Percentiles rank a stretch among this genome's conserved stretches.
These are phyloP conservation scores for Asclepias syriaca DNA, from an alignment of 257 asterid genomes.

Conservation along the genomic window DNA sequence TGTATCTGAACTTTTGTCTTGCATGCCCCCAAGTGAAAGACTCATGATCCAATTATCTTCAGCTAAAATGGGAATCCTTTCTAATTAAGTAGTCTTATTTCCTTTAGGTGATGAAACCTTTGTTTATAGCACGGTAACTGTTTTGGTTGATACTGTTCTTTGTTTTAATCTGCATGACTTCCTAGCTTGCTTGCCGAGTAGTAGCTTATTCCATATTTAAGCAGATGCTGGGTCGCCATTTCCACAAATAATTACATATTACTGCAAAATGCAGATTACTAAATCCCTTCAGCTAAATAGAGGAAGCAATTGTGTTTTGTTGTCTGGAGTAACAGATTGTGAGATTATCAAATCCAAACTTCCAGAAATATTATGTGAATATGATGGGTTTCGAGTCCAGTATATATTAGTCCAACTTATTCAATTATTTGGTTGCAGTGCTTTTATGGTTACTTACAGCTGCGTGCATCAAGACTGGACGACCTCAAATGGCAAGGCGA, in stretches of 20 bases:
- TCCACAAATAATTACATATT: neutral
- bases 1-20: neutral
- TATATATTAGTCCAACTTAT: conserved; percentile 3
- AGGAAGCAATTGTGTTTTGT: neutral
- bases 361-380: neutral
- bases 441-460: conserved; percentile 64
- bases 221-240: neutral
- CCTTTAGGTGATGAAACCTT: neutral
- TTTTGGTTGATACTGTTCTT: neutral
- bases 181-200: neutral
- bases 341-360: neutral
- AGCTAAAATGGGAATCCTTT: neutral
- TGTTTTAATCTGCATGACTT: neutral
- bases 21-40: neutral
- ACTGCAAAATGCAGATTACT: neutral
- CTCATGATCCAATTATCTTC: neutral
- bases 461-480: conserved; percentile 60
- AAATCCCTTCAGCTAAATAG: neutral
- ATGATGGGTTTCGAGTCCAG: neutral
- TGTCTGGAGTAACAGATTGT: neutral
- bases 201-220: neutral
- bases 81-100: neutral
- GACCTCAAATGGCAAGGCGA: conserved; percentile 60
- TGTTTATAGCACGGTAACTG: neutral
- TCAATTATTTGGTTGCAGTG: conserved; percentile 38